These are phyloP conservation scores for Fusarium lyarnte DNA, from an alignment of 2,329 filamentous ascomycete genomes.

Conservation along the genomic window DNA sequence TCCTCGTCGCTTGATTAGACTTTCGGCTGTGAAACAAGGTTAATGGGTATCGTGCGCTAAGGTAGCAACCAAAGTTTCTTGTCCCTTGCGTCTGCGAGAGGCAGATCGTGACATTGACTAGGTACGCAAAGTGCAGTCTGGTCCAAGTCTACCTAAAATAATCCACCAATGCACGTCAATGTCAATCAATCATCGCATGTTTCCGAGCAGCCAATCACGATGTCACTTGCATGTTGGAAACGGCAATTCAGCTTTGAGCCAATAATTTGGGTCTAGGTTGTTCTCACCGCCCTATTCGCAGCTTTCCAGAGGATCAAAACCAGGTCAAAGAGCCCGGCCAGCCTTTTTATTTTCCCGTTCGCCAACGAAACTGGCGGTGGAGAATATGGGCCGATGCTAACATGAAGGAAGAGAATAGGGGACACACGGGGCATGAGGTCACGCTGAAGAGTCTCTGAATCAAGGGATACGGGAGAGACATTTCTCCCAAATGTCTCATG, in stretches of 20 bases:
- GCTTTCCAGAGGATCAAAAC: not conserved
- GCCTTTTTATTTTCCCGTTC: not conserved
- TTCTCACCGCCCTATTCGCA: constrained; percentile 28
- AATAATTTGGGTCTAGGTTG: not conserved
- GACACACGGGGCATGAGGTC: not conserved
- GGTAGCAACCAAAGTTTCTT: not conserved
- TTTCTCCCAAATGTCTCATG: not conserved
- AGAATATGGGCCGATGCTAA: constrained; percentile 23
- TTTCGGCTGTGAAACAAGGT: constrained; percentile 1
- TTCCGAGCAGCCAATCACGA: constrained; percentile 32
- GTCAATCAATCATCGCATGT: constrained; percentile 15
- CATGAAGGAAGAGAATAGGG: constrained; percentile 1
- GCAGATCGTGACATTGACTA: constrained; percentile 12
- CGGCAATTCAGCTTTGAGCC: constrained; percentile 27
- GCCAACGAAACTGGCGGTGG: constrained; percentile 24
- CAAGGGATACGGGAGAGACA: not conserved
- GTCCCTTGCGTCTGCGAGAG: not conserved
- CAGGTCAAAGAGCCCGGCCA: constrained; percentile 1
- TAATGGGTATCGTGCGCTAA: constrained; percentile 4
- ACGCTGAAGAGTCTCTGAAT: not conserved
- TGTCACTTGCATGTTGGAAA: constrained; percentile 28
- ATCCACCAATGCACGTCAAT: constrained; percentile 24
- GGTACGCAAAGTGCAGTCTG: constrained; percentile 1
- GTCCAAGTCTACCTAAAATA: not conserved
- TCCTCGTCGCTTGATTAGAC: not conserved